These are phyloP conservation scores for Trichothecium sympodiale DNA, from an alignment of 2,329 filamentous ascomycete species.

Conservation along the genomic window DNA sequence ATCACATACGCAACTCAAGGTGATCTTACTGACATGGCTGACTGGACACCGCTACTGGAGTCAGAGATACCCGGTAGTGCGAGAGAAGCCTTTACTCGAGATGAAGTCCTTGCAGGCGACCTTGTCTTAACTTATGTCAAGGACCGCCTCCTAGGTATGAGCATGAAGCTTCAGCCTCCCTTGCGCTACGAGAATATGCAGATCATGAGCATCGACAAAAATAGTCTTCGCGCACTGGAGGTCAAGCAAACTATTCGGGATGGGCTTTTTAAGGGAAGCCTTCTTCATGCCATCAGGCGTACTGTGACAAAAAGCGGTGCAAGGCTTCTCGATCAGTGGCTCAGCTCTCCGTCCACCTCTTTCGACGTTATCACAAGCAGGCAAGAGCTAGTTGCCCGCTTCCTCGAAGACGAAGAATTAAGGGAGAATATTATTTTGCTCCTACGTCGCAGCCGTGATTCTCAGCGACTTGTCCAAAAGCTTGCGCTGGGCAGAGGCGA, in stretches of 20 bases:
- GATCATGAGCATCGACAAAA: conserved; percentile 85
- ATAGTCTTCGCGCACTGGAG: conserved; percentile 80
- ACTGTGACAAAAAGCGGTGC: conserved; percentile 90
- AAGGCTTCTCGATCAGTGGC: conserved; percentile 69
- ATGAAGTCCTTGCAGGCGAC: conserved; percentile 68
- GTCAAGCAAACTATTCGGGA: conserved; percentile 80
- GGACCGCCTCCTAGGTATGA: conserved; percentile 63
- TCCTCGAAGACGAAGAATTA: conserved; percentile 55
- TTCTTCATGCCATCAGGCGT: conserved; percentile 78
- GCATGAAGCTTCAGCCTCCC: conserved; percentile 76
- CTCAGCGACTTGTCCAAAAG: conserved; percentile 82
- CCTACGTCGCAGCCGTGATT: conserved; percentile 69
- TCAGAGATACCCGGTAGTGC: conserved; percentile 47
- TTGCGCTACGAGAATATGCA: conserved; percentile 62
- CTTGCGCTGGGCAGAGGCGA: conserved; percentile 90
- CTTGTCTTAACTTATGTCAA: conserved; percentile 77
- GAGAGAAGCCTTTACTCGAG: conserved; percentile 45
- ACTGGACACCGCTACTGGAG: conserved; percentile 73
- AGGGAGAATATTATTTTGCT: conserved; percentile 59
- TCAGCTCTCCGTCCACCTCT: conserved; percentile 88
- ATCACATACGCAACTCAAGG: conserved; percentile 57
- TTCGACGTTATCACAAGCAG: conserved; percentile 66
- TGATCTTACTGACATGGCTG: conserved; percentile 36
- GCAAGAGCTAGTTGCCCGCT: conserved; percentile 69
- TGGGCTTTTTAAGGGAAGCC: conserved; percentile 65